A percentile compares a stretch with the other conserved stretches of the same genome.
These are phyloP conservation scores for Laguncularia racemosa DNA, from an alignment of 345 rosid genomes.

Conservation along the genomic window DNA sequence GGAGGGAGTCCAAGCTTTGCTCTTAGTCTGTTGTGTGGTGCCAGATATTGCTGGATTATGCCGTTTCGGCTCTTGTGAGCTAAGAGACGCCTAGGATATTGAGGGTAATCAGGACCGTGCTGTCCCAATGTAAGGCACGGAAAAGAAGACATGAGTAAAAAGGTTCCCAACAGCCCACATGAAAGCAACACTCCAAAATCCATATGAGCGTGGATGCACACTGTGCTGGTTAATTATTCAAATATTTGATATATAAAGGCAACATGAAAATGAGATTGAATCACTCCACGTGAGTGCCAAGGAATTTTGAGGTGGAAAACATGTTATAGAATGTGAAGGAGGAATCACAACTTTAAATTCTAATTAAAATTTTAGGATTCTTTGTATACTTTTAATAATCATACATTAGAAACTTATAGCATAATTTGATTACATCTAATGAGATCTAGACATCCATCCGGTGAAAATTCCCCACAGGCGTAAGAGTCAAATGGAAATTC, in stretches of 20 bases:
- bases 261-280: conserved; percentile 6
- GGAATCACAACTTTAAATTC: conserved; percentile 5
- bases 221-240: neutral
- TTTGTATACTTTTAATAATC: no score
- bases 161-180: conserved; percentile 2
- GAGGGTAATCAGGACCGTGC: no score
- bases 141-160: conserved; percentile 19
- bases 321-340: conserved; percentile 12
- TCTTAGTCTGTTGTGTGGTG: conserved; percentile 39
- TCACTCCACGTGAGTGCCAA: conserved; percentile 17
- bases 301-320: conserved; percentile 25
- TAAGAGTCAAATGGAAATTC: no score
- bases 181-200: no score
- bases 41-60: conserved; percentile 26
- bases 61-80: neutral
- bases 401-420: no score
- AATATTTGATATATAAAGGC: neutral
- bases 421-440: no score
- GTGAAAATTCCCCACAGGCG: no score
- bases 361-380: no score
- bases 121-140: neutral
- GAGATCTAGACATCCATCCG: no score
- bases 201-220: neutral
- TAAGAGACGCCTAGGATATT: neutral
- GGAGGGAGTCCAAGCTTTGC: conserved; percentile 41